Evolutionary conservation across 2,329 filamentous ascomycete genomes (phyloP).

Genomic region (Dactylellina parvicollis): DNA sequence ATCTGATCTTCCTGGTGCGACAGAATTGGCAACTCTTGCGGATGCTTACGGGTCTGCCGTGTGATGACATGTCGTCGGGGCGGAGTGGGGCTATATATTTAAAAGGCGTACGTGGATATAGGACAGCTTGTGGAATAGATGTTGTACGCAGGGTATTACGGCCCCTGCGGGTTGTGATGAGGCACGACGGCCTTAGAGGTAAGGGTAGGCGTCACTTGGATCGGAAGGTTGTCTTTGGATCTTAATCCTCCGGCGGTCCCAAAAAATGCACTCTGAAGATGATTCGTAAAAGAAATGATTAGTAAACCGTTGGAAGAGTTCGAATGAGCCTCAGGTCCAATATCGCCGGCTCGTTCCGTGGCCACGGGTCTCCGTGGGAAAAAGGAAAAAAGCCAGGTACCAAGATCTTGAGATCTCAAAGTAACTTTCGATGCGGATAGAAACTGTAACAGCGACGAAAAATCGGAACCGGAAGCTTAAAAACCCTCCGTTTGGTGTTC

Average conservation of each 20-base stretch:
- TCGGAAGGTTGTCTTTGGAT: constrained; percentile 7
- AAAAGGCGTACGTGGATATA: constrained; percentile 11
- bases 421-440: constrained; percentile 1
- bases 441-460: constrained; percentile 4
- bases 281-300: not conserved
- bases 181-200: constrained; percentile 1
- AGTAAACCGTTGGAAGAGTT: not conserved
- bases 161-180: not conserved
- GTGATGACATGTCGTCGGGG: constrained; percentile 37
- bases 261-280: not conserved
- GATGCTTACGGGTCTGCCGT: constrained; percentile 38
- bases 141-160: constrained; percentile 3
- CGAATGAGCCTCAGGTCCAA: constrained; percentile 4
- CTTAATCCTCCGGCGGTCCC: constrained; percentile 11
- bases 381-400: constrained; percentile 7
- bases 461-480: constrained; percentile 8
- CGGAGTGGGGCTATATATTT: constrained; percentile 20
- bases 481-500: constrained; percentile 20
- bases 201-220: not conserved
- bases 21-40: constrained; percentile 53
- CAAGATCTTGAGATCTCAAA: constrained; percentile 1
- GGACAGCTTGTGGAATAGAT: constrained; percentile 13
- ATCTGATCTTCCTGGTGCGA: constrained; percentile 48
- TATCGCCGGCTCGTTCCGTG: constrained; percentile 30
- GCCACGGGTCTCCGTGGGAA: not conserved